Base-by-base conservation (phyloP, 768 basidiomycete species). In the Boletellus emodensis region DNA sequence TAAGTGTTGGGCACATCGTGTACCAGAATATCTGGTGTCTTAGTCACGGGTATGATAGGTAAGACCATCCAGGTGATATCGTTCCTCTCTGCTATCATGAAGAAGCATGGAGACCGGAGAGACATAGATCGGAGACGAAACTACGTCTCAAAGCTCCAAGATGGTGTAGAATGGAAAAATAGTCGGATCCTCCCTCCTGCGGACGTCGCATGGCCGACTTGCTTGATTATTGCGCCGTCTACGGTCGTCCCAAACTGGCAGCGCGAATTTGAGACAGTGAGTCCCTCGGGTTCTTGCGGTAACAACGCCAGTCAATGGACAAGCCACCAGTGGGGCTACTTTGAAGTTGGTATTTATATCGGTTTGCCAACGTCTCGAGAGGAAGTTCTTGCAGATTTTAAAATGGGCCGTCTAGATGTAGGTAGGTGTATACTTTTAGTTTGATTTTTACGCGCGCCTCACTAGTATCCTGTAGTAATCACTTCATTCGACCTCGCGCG, bases 61-160 rank as follows among this genome's bases (percentile, higher is more conserved):
- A 98, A 98, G 78, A 98, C 95, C 0, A 93, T 97, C 18, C 95
- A 98, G 66, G 85, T 93, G 22, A 89, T 94, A 40, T 79, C 87
- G 0, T 89, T 93, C 61, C 76, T 98, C 3, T 87, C 91, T 0
- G 94, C 94, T 0, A 87, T 97, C 51, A 95, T 96, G 94, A 72
- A 76, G 53, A 95, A 95, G 66, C 67, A 72, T 2, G 91, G 91
- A 1, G 73, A 82, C 35, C 61, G 58, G 7, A 73, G 74, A 4
- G 94, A 96, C 63, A 60, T 73, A n/a, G 67, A 80, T 40, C 80
- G 92, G 15, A 79, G 93, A 12, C 77, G 75, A 40, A 73, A 79
- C 7, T 72, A 86, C 65, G 80, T 93, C n/a, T 81, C 83, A 15
- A 63, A 67, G 10, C 72, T 90, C 6, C 85, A 86, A 65, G 85